Conservation (phyloP, 768 basidiomycete species). For the Suillus plorans region DNA sequence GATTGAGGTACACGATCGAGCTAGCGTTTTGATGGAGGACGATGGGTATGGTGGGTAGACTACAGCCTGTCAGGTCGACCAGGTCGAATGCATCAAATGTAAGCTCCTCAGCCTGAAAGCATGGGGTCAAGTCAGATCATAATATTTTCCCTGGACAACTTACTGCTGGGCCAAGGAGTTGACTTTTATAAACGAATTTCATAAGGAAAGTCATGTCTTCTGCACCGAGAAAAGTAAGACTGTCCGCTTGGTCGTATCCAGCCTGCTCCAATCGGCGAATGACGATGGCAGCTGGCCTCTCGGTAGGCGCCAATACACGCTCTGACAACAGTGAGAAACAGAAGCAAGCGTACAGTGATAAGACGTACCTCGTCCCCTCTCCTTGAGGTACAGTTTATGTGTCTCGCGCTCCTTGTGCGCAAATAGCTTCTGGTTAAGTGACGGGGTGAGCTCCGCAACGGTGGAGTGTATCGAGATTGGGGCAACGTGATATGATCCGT, state of each 20-base stretch:
- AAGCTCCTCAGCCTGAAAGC: slow-evolving; percentile 68
- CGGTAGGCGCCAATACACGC: slow-evolving; percentile 76
- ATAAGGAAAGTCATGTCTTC: slow-evolving; percentile 84
- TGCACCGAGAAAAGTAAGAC: slow-evolving; percentile 69
- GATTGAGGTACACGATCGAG: slow-evolving; percentile 78
- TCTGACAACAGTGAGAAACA: slow-evolving; percentile 45
- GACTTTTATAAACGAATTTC: slow-evolving; percentile 87
- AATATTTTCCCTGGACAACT: slow-evolving; percentile 23
- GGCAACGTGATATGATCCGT: slow-evolving; percentile 71
- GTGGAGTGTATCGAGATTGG: slow-evolving; percentile 62
- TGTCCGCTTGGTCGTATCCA: slow-evolving; percentile 82
- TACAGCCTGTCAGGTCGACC: slow-evolving; percentile 78
- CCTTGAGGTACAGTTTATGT: slow-evolving; percentile 72
- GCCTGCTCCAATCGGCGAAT: slow-evolving; percentile 83
- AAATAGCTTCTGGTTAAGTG: slow-evolving; percentile 58
- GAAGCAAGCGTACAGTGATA: neutral
- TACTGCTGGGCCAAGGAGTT: slow-evolving; percentile 62
- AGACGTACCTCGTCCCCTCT: slow-evolving; percentile 70
- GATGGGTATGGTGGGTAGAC: slow-evolving; percentile 87
- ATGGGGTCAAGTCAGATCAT: slow-evolving; percentile 2
- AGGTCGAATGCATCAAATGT: slow-evolving; percentile 68
- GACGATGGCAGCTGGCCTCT: slow-evolving; percentile 84
- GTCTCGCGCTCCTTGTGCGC: slow-evolving; percentile 51
- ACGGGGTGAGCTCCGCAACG: slow-evolving; percentile 62
- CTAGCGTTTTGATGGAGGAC: slow-evolving; percentile 82